Conservation (phyloP, 2,329 filamentous ascomycete species). For the Fusarium palustre region DNA sequence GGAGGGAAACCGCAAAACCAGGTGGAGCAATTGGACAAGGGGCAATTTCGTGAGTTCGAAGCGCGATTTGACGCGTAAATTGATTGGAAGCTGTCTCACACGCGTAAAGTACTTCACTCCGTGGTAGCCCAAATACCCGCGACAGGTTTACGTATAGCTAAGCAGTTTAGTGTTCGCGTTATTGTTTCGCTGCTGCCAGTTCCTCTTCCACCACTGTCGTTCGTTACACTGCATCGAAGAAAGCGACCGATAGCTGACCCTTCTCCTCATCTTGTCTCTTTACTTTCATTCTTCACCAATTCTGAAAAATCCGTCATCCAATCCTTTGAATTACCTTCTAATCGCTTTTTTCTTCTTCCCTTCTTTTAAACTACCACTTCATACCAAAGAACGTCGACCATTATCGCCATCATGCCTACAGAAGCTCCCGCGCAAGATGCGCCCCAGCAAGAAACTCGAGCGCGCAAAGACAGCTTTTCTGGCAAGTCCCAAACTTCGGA, state of each 20-base stretch:
- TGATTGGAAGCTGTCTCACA: slow-evolving; percentile 50
- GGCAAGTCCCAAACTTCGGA: slow-evolving; percentile 67
- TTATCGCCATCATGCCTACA: slow-evolving; percentile 52
- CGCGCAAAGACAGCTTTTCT: slow-evolving; percentile 70
- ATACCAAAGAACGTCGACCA: neutral
- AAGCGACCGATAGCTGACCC: slow-evolving; percentile 1
- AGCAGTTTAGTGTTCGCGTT: slow-evolving; percentile 1
- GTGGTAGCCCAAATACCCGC: slow-evolving; percentile 11
- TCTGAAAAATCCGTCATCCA: slow-evolving; percentile 3
- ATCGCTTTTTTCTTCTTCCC: neutral
- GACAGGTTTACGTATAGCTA: rapidly evolving
- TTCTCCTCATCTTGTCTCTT: slow-evolving; percentile 22
- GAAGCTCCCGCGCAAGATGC: slow-evolving; percentile 49
- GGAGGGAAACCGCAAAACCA: slow-evolving; percentile 36
- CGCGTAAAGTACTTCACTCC: slow-evolving; percentile 53
- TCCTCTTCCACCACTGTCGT: slow-evolving; percentile 5
- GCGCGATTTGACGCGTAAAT: slow-evolving; percentile 59
- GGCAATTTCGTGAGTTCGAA: slow-evolving; percentile 45
- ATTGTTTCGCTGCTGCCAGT: slow-evolving; percentile 26
- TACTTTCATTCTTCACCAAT: slow-evolving; percentile 23
- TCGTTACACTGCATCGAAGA: neutral
- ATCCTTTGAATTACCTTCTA: neutral
- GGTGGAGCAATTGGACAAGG: slow-evolving; percentile 36
- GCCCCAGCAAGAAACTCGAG: slow-evolving; percentile 38
- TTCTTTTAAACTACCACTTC: neutral